Percentiles rank a stretch among this genome's conserved stretches.
Conservation (phyloP, 805 yeast genomes). For the Sugiyamaella lignohabitans region DNA sequence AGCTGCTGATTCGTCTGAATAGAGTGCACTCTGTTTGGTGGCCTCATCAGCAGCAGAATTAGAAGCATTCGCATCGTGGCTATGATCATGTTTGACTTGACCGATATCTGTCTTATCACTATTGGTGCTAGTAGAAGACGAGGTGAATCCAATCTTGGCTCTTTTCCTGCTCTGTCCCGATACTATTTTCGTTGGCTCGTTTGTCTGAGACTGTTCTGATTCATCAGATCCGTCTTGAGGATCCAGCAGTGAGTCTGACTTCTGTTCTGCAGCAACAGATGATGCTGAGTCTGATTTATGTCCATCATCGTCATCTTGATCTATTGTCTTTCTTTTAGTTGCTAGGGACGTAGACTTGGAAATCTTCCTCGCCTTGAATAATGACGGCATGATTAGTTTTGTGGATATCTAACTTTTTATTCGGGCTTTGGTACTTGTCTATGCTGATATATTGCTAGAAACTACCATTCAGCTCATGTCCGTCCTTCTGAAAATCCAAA, state of each 20-base stretch:
- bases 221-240: background rate
- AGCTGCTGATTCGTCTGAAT: constrained; percentile 14
- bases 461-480: no score
- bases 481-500: no score
- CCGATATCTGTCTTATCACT: constrained; percentile 8
- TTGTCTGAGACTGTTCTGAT: background rate
- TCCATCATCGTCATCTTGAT: background rate
- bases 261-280: background rate
- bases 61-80: background rate
- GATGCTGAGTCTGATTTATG: background rate
- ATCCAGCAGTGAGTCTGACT: no score
- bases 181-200: background rate
- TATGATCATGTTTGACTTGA: constrained; percentile 10
- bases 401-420: no score
- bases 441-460: no score
- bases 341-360: background rate
- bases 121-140: background rate
- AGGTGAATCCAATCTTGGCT: background rate
- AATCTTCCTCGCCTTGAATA: background rate
- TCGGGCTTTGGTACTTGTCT: no score
- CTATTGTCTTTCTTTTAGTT: background rate
- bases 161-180: no score
- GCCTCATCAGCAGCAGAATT: constrained; percentile 17
- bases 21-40: constrained; percentile 22
- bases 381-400: background rate